phyloP scores from a whole-genome alignment of 306 rosid genomes.

The Trifolium fragiferum region DNA sequence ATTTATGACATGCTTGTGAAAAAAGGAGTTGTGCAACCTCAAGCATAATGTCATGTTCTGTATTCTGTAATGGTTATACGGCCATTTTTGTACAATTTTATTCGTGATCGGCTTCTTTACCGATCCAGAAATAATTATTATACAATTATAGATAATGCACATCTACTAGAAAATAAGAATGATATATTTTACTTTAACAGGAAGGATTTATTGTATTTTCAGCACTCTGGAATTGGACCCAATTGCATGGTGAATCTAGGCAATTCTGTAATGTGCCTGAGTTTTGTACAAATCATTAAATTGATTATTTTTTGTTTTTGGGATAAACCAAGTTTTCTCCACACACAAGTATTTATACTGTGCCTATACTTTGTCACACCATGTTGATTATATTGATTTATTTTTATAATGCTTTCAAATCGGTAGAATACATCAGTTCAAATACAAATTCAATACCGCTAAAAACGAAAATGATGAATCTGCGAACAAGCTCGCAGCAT shows the following conservation, averaged over 20 bases:
- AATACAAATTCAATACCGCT: too few relatives aligned
- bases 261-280: not conserved
- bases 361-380: too few relatives aligned
- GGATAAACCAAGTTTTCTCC: too few relatives aligned
- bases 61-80: slow-evolving; percentile 8
- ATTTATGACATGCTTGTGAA: slow-evolving; percentile 73
- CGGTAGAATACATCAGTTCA: too few relatives aligned
- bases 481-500: too few relatives aligned
- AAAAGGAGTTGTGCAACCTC: slow-evolving; percentile 55
- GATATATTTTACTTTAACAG: not conserved
- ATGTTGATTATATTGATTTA: not conserved
- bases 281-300: not conserved
- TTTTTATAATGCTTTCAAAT: not conserved
- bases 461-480: too few relatives aligned
- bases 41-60: slow-evolving; percentile 36
- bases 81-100: slow-evolving; percentile 15
- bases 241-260: slow-evolving; percentile 5
- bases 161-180: not conserved
- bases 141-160: not conserved
- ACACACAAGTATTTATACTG: too few relatives aligned
- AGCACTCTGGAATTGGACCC: not conserved
- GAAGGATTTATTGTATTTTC: not conserved
- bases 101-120: not conserved
- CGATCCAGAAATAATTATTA: not conserved
- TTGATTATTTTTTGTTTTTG: too few relatives aligned